phyloP scores from a whole-genome alignment of 2,329 filamentous ascomycete genomes.

The Fusarium sp. region DNA sequence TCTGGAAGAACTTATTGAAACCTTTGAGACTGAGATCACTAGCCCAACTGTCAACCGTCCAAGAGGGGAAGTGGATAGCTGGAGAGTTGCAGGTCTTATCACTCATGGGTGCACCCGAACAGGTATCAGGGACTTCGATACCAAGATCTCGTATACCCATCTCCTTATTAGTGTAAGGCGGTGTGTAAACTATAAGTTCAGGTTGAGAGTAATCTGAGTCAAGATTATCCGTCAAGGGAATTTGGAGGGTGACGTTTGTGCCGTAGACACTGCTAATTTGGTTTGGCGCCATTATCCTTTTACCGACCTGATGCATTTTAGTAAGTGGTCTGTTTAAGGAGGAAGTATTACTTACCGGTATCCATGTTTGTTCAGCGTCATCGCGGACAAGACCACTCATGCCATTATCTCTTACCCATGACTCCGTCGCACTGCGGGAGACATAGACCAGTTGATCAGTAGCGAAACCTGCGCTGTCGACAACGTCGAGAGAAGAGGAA shows the following conservation, averaged over 20 bases:
- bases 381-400: slow-evolving; percentile 30
- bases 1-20: slow-evolving; percentile 38
- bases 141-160: slow-evolving; percentile 32
- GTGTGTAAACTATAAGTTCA: slow-evolving; percentile 17
- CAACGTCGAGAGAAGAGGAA: slow-evolving; percentile 4
- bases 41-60: slow-evolving; percentile 40
- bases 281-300: slow-evolving; percentile 27
- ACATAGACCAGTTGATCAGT: slow-evolving; percentile 31
- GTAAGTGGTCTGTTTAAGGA: fast-evolving
- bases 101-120: slow-evolving; percentile 10
- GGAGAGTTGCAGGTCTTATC: slow-evolving; percentile 17
- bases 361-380: slow-evolving; percentile 30
- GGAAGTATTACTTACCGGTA: slow-evolving; percentile 11
- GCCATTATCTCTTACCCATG: slow-evolving; percentile 31
- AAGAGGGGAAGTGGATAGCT: slow-evolving; percentile 31
- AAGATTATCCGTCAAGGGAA: slow-evolving; percentile 38
- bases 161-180: slow-evolving; percentile 15
- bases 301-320: slow-evolving; percentile 5
- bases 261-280: slow-evolving; percentile 23
- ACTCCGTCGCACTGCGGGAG: slow-evolving; percentile 13
- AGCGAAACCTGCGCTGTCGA: not conserved
- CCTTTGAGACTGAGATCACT: slow-evolving; percentile 24
- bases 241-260: slow-evolving; percentile 20
- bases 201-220: slow-evolving; percentile 22
- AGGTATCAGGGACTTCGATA: slow-evolving; percentile 17